A percentile compares a stretch with the other conserved stretches of the same genome.
phyloP scores from a whole-genome alignment of 805 yeast species.

The Cyberlindnera suaveolens region DNA sequence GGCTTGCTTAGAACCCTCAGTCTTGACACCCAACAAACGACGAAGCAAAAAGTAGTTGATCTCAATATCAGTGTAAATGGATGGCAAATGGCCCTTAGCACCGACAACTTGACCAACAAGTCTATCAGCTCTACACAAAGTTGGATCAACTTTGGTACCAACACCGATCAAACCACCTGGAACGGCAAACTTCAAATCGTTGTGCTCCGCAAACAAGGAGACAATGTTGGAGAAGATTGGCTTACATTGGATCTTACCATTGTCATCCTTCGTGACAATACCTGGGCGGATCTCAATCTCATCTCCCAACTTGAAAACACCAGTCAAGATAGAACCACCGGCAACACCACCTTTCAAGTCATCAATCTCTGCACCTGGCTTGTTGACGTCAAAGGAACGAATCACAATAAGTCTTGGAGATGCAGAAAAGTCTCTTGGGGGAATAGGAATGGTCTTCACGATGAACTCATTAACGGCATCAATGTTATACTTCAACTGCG shows the following conservation, averaged over 20 bases:
- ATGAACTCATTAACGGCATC: constrained; percentile 98
- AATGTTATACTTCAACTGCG: constrained; percentile 96
- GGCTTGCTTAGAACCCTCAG: constrained; percentile 95
- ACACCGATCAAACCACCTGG: constrained; percentile 99
- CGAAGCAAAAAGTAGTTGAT: constrained; percentile 94
- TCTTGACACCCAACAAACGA: constrained; percentile 96
- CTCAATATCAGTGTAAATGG: constrained; percentile 94
- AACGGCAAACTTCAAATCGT: constrained; percentile 96
- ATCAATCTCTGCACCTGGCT: constrained; percentile 96
- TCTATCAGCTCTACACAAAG: constrained; percentile 98
- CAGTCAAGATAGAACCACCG: constrained; percentile 96
- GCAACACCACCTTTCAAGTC: constrained; percentile 99
- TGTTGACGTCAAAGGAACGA: constrained; percentile 97
- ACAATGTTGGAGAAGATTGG: constrained; percentile 94
- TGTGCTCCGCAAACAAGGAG: constrained; percentile 94
- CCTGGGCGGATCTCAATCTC: constrained; percentile 99
- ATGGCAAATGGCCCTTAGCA: constrained; percentile 92
- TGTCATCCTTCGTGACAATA: constrained; percentile 92
- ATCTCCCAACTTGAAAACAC: constrained; percentile 95
- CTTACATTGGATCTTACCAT: constrained; percentile 83
- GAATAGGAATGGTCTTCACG: constrained; percentile 93
- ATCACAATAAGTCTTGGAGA: constrained; percentile 94
- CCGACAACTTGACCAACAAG: constrained; percentile 99
- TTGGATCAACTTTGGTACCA: constrained; percentile 98
- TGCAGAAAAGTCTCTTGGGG: constrained; percentile 89